Conservation (phyloP, 306 rosid genomes). For the Biancaea sappan region DNA sequence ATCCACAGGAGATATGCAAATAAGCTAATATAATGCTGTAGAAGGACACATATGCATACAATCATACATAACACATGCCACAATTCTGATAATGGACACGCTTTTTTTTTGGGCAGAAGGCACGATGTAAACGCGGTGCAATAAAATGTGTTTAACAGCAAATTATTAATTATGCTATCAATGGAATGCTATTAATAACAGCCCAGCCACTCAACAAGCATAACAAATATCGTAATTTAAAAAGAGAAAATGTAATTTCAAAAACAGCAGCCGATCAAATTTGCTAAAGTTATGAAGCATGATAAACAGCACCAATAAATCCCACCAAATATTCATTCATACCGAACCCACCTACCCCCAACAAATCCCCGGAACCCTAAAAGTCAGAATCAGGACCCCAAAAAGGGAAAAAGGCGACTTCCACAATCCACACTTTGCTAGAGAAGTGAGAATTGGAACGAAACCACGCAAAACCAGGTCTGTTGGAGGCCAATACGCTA, state of each 20-base stretch:
- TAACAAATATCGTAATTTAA: background rate
- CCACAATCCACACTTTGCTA: constrained; percentile 54
- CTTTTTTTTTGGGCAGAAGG: too few species aligned
- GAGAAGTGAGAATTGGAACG: constrained; percentile 44
- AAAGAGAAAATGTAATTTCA: too few species aligned
- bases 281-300: background rate
- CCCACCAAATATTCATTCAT: background rate
- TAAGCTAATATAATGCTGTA: background rate
- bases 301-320: constrained; percentile 10
- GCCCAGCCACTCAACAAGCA: background rate
- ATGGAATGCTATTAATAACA: background rate
- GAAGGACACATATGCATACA: background rate
- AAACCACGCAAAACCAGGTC: constrained; percentile 39
- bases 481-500: constrained; percentile 27
- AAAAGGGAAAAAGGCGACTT: background rate
- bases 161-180: background rate
- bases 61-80: too few species aligned
- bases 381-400: background rate
- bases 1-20: background rate
- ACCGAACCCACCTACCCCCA: background rate
- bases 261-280: background rate
- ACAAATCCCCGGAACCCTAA: background rate
- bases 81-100: too few species aligned
- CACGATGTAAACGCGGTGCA: too few species aligned
- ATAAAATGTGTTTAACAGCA: too few species aligned